A percentile compares a stretch with the other conserved stretches of the same genome.
phyloP scores from a whole-genome alignment of 192 early-diverging fungal species.

The Cetraspora pellucida region DNA sequence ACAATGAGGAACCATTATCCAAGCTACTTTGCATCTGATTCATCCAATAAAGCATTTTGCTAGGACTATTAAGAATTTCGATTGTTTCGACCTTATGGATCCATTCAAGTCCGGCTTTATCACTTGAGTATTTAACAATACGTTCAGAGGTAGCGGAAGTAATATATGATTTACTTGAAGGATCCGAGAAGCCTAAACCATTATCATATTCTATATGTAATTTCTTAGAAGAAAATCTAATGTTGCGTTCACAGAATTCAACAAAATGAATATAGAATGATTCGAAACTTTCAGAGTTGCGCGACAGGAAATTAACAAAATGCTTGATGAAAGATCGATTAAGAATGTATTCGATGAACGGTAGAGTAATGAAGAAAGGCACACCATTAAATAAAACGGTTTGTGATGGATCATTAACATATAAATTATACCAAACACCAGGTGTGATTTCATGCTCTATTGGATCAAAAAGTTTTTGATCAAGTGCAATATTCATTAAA shows the following conservation, averaged over 20 bases:
- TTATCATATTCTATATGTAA: not conserved
- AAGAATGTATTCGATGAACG: not conserved
- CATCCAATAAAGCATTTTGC: conserved; percentile 33
- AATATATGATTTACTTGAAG: not conserved
- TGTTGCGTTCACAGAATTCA: not conserved
- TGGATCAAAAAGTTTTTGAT: conserved; percentile 33
- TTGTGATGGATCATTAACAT: conserved; percentile 20
- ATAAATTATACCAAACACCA: conserved; percentile 33
- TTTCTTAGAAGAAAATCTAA: not conserved
- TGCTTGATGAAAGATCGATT: not conserved
- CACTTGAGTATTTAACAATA: not conserved
- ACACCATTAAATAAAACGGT: conserved; percentile 27
- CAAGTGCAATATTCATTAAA: conserved; percentile 22
- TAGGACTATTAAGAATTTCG: conserved; percentile 29
- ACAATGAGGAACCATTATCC: not conserved
- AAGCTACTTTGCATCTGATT: not conserved
- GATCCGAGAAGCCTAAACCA: not conserved
- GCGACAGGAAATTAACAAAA: not conserved
- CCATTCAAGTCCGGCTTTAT: conserved; percentile 34
- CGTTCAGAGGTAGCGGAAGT: not conserved
- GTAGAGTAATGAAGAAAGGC: not conserved
- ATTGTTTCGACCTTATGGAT: not conserved
- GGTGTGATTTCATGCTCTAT: conserved; percentile 20
- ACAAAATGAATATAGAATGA: conserved; percentile 5
- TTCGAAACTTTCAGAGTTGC: conserved; percentile 4